A percentile compares a stretch with the other conserved stretches of the same genome.
Conservation (phyloP, 257 asterid species). For the Solanum virginianum region DNA sequence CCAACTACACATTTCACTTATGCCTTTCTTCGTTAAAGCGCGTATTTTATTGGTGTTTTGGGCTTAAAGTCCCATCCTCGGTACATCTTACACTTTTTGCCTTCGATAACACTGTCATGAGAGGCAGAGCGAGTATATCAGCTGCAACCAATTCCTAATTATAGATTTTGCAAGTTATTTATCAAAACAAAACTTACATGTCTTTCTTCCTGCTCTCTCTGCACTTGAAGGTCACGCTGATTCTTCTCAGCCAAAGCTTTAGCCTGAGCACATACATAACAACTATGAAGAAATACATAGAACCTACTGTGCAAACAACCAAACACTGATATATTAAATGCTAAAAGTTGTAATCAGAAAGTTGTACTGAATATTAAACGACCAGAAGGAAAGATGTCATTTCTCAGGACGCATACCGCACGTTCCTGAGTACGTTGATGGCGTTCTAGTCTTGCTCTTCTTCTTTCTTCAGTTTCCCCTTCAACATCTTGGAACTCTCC, state of each 20-base stretch:
- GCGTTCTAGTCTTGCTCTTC: conserved; percentile 89
- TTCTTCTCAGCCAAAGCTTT: conserved; percentile 96
- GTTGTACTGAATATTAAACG: not conserved
- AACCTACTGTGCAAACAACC: not conserved
- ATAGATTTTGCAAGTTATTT: not conserved
- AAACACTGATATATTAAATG: not conserved
- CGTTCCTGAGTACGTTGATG: conserved; percentile 95
- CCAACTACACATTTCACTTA: not conserved
- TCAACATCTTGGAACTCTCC: conserved; percentile 83
- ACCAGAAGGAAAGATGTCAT: not conserved
- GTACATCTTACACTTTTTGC: not conserved
- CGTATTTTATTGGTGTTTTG: not conserved
- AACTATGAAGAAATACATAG: not conserved
- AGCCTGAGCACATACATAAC: conserved; percentile 41
- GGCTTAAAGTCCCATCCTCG: not conserved
- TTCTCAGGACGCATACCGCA: conserved; percentile 38
- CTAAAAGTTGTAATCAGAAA: not conserved
- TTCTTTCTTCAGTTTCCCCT: conserved; percentile 95
- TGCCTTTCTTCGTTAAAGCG: not conserved
- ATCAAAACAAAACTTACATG: conserved; percentile 48
- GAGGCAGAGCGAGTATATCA: not conserved
- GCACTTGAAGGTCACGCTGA: conserved; percentile 89
- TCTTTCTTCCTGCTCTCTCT: conserved; percentile 97
- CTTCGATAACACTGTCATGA: not conserved
- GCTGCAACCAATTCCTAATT: not conserved